phyloP scores from a whole-genome alignment of 495 filamentous ascomycete genomes.

The Xylaria castorea region DNA sequence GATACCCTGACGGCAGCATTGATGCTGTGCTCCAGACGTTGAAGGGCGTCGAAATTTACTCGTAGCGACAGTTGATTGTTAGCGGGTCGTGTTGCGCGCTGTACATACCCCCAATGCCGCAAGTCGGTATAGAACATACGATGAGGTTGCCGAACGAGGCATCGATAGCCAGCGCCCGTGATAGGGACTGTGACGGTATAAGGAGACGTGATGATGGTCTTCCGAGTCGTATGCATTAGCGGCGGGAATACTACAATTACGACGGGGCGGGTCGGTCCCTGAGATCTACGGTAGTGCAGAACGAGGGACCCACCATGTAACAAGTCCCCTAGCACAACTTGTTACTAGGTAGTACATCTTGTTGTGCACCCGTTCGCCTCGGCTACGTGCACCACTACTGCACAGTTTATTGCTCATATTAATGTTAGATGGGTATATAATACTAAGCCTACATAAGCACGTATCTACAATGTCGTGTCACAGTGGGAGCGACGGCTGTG shows the following conservation, averaged over 20 bases:
- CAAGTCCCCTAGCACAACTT: neutral
- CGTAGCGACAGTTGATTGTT: neutral
- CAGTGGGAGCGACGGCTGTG: conserved; percentile 4
- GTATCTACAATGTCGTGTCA: conserved; percentile 16
- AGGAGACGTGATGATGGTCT: neutral
- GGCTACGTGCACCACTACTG: neutral
- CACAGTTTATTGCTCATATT: neutral
- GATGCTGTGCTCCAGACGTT: conserved; percentile 12
- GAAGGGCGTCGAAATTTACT: neutral
- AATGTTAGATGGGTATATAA: conserved; percentile 8
- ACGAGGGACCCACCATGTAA: neutral
- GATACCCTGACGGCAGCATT: conserved; percentile 24
- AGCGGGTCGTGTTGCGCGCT: neutral
- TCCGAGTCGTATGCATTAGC: conserved; percentile 5
- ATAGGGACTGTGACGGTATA: neutral
- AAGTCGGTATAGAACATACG: neutral
- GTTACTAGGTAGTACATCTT: neutral
- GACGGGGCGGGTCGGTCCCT: conserved; percentile 8
- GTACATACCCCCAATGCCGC: neutral
- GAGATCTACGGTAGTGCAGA: neutral
- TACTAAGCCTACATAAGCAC: neutral
- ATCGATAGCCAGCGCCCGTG: neutral
- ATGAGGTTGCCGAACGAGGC: neutral
- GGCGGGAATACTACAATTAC: conserved; percentile 4
- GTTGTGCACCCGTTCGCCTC: neutral